Evolutionary conservation across 306 rosid species (phyloP), one percentile per base, ranked within the genome.

Genomic region (Cucurbita ficifolia): DNA sequence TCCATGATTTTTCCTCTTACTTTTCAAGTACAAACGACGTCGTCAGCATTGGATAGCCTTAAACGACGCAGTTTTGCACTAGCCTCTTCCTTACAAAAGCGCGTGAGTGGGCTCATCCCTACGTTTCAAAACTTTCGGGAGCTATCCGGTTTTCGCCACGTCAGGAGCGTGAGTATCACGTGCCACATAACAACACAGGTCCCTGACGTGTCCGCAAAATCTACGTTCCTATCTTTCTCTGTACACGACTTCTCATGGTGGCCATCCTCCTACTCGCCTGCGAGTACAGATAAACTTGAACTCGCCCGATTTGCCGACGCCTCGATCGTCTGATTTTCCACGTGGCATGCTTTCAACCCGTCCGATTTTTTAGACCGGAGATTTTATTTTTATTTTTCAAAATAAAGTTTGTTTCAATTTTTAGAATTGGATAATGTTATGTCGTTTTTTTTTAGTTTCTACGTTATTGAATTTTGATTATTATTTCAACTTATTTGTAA

Each of bases 121-220:
- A 22, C 10, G 53, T 55, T 57, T 76, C 69, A 50, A 45, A 42
- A 43, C 43, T 17, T 46, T 38, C 84, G 49, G 43, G 80, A 22
- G 14, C 69, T 43, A 62, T 72, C 76, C 54, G 38, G 8, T 19
- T 18, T 54, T 10, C 35, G 83, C 82, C 92, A 87, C 88, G 87
- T 82, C 83, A 75, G 77, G 2, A 11, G 75, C 62, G 61, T 50
- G 49, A 4, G 0, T 1, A 33, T 11, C 46, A 50, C 18, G 9
- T 55, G 8, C 42, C 39, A 84, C 60, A 72, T 57, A 77, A 53
- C 73, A 5, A 78, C 79, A 75, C 11, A 74, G 58, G 19, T 10
- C 57, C 68, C 64, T 73, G 54, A 73, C 76, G 76, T 73, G 76
- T 73, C 67, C 21, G 52, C 21, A 43, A 73, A 21, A 55, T 56